Conservation (phyloP, 495 filamentous ascomycete species). For the Tuber melanosporum region DNA sequence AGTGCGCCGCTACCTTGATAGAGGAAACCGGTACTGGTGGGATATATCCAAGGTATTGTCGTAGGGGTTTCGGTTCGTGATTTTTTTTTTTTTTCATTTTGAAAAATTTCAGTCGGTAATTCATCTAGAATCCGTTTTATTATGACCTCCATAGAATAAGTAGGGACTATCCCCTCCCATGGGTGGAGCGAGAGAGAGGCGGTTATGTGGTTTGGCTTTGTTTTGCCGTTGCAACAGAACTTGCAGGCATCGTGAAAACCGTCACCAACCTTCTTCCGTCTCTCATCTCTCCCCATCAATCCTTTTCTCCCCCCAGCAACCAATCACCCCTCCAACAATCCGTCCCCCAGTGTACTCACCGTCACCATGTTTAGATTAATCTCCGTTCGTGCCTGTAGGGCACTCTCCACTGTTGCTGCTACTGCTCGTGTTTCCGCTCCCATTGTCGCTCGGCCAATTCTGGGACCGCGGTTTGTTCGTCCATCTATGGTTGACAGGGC, state of each 20-base stretch:
- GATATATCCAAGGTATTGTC: not conserved
- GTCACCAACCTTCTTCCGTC: slow-evolving; percentile 9
- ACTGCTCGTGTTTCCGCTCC: slow-evolving; percentile 52
- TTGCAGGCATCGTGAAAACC: slow-evolving; percentile 25
- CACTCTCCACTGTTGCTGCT: slow-evolving; percentile 50
- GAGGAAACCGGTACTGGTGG: not conserved
- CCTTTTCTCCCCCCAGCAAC: slow-evolving; percentile 36
- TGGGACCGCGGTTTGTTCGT: slow-evolving; percentile 33
- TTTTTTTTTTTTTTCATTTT: not conserved
- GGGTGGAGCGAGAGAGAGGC: not conserved
- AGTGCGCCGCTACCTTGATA: not conserved
- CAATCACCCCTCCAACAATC: slow-evolving; percentile 28
- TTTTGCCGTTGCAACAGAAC: not conserved
- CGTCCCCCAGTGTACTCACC: slow-evolving; percentile 6
- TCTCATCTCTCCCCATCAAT: slow-evolving; percentile 14
- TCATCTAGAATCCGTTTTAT: not conserved
- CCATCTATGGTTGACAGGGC: slow-evolving; percentile 54
- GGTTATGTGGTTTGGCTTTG: slow-evolving; percentile 8
- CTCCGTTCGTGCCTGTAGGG: slow-evolving; percentile 59
- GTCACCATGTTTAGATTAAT: slow-evolving; percentile 74
- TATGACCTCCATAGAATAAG: not conserved
- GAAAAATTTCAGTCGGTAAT: not conserved
- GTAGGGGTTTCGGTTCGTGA: not conserved
- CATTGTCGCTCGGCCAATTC: slow-evolving; percentile 49
- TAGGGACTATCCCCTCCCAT: not conserved